Base-by-base conservation (phyloP, 257 asterid species). In the Echites panduratus region DNA sequence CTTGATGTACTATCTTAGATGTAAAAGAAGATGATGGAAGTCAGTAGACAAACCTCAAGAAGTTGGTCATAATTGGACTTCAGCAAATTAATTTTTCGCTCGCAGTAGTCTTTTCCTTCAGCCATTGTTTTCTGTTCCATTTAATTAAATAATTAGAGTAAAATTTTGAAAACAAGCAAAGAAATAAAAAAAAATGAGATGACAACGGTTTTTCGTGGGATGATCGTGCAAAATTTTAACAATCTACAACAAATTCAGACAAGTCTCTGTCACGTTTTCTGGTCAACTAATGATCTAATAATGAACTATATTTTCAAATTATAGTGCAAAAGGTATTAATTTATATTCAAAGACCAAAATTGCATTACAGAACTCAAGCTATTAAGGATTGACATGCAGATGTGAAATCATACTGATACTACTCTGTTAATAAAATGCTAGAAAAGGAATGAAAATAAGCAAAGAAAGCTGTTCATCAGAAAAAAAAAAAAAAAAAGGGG, bases 51-150 rank as follows among this genome's bases (percentile, higher is more conserved):
- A 86, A 94, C 98, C 97, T 94, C 98, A 41, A 92, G 86, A 76
- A 94, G 97, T 73, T 91, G 99, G 61, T 92, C 98, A 54, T 94
- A 90, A 71, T 94, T 94, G 77, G 98, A 94, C 89, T 92, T 90
- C 14, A 94, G 95, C 89, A 94, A 73, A 61, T 81, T 82, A 72
- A 92, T 88, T 83, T 94, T 94, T 17, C 97, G 90, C 81, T 90
- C 98, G 43, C 97, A 94, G 75, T 89, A 94, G 80, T 94, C 96
- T 82, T 90, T 92, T 54, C 98, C 98, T 87, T 94, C 93, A 0
- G 32, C 85, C 99, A 90, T 92, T 13, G 93, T 90, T 92, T 94
- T 90, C 99, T 92, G 89, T 17, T 56, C 68, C 9, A 47, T 71
- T 62, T 63, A 61, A 59, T 48, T 35, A 19, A 79, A 56, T 27